A percentile compares a stretch with the other conserved stretches of the same genome.
These are phyloP conservation scores for Calonectria henricotiae DNA, from an alignment of 2,329 filamentous ascomycete genomes.

Conservation along the genomic window DNA sequence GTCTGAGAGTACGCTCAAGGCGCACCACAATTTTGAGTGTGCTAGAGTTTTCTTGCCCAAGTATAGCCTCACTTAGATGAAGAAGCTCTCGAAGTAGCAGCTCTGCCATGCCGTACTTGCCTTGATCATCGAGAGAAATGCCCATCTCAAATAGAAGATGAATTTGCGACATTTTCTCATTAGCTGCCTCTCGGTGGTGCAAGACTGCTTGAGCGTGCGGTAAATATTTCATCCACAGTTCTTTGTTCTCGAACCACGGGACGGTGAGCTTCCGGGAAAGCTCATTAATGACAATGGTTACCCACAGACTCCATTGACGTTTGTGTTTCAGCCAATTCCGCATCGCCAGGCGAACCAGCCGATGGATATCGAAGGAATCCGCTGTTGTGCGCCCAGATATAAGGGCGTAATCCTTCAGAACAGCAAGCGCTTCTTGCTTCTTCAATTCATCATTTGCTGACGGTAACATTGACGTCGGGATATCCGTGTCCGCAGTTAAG, in stretches of 20 bases:
- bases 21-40: not conserved
- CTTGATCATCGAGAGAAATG: not conserved
- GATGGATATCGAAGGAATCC: conserved; percentile 53
- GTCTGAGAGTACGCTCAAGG: not conserved
- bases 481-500: conserved; percentile 53
- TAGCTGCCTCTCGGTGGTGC: not conserved
- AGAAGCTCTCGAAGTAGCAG: not conserved
- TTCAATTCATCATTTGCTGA: conserved; percentile 39
- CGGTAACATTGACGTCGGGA: conserved; percentile 50
- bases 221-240: conserved; percentile 50
- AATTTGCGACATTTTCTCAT: not conserved
- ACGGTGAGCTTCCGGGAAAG: conserved; percentile 40
- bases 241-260: conserved; percentile 42
- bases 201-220: conserved; percentile 40
- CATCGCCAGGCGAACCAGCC: conserved; percentile 54
- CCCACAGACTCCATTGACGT: conserved; percentile 22
- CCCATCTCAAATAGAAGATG: not conserved
- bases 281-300: conserved; percentile 32
- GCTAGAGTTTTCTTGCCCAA: not conserved
- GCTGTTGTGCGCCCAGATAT: conserved; percentile 45
- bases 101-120: not conserved
- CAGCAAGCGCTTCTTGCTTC: conserved; percentile 49
- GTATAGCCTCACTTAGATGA: not conserved
- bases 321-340: conserved; percentile 52
- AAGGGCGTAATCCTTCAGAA: conserved; percentile 55